Evolutionary conservation across 768 basidiomycete genomes (phyloP).

Genomic region (Leccinum obscurum): DNA sequence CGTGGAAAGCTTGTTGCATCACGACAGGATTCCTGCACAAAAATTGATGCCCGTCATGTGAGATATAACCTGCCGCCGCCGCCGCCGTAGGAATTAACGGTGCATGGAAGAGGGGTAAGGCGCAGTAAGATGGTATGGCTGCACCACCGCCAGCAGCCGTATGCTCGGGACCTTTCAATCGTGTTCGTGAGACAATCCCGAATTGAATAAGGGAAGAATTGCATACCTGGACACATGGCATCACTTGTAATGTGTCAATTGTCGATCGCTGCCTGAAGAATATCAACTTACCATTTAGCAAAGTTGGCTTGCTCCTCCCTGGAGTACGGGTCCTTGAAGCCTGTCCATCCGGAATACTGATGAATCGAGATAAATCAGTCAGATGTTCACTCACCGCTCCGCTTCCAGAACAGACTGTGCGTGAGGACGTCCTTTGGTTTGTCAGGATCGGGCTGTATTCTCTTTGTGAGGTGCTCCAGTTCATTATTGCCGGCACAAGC

Average conservation of each 20-base stretch:
- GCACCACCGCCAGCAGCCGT: constrained; percentile 36
- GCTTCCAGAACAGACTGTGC: constrained; percentile 56
- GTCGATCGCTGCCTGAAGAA: not conserved
- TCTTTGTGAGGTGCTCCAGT: constrained; percentile 44
- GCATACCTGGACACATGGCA: constrained; percentile 49
- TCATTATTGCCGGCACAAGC: constrained; percentile 43
- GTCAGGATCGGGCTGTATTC: constrained; percentile 47
- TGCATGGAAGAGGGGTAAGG: constrained; percentile 53
- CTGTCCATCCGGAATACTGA: constrained; percentile 26
- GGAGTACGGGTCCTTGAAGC: constrained; percentile 65
- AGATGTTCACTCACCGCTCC: constrained; percentile 43
- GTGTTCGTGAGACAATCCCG: not conserved
- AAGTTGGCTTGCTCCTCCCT: constrained; percentile 57
- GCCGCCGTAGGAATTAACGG: constrained; percentile 29
- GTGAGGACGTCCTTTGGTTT: constrained; percentile 54
- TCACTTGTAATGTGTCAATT: constrained; percentile 36
- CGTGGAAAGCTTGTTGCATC: constrained; percentile 57
- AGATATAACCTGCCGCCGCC: constrained; percentile 46
- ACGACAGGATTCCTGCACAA: constrained; percentile 52
- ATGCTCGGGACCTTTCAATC: constrained; percentile 51
- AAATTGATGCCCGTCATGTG: constrained; percentile 57
- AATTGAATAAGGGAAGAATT: not conserved
- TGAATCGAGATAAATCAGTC: not conserved
- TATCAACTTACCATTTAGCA: constrained; percentile 45
- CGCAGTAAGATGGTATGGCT: constrained; percentile 54